Evolutionary conservation across 176 grass and related monocot genomes (phyloP).

Genomic region (Otatea glauca): DNA sequence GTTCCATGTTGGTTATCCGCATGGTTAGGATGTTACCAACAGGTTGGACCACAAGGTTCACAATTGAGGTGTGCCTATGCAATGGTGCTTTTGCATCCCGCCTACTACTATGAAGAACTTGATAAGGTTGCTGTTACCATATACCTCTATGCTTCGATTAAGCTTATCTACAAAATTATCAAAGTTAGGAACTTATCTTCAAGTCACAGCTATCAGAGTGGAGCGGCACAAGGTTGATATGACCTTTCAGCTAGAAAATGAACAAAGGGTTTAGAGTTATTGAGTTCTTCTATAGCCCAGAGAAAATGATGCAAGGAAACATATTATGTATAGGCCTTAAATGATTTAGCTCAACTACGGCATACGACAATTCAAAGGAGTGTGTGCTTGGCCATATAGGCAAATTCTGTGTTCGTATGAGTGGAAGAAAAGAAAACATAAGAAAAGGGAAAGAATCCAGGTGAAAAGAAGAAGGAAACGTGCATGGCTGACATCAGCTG

Average conservation of each 20-base stretch:
- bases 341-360: constrained; percentile 10
- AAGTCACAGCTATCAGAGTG: neutral
- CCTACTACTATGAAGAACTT: neutral
- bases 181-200: constrained; percentile 19
- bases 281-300: neutral
- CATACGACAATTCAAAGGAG: neutral
- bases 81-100: constrained; percentile 27
- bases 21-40: neutral
- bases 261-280: neutral
- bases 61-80: neutral
- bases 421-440: neutral
- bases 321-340: neutral
- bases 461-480: neutral
- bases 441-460: constrained; percentile 27
- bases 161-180: neutral
- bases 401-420: neutral
- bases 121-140: neutral
- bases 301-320: constrained; percentile 31
- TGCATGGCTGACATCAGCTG: neutral
- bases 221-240: neutral
- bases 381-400: neutral
- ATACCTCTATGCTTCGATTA: neutral
- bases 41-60: neutral
- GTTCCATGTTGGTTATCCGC: constrained; percentile 2
- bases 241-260: neutral